A percentile compares a stretch with the other conserved stretches of the same genome.
These are phyloP conservation scores for Letharia lupina DNA, from an alignment of 495 filamentous ascomycete genomes.

Conservation along the genomic window DNA sequence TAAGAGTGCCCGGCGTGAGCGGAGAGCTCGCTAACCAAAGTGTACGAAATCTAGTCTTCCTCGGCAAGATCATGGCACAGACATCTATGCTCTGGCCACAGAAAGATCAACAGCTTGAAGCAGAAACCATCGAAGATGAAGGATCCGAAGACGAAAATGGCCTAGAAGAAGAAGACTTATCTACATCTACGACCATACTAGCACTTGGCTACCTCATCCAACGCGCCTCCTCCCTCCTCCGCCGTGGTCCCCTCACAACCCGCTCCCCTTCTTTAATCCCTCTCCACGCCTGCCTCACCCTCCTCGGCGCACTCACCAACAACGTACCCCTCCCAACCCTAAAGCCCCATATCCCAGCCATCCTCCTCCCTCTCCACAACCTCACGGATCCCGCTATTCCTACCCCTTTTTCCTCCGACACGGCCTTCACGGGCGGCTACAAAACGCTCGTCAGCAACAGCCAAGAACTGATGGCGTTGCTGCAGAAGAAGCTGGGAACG, in stretches of 20 bases:
- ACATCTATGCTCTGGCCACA: conserved; percentile 41
- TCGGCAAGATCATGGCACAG: conserved; percentile 58
- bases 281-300: conserved; percentile 66
- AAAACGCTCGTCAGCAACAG: conserved; percentile 59
- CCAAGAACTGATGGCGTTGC: conserved; percentile 58
- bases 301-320: conserved; percentile 55
- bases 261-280: conserved; percentile 52
- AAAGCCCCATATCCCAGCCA: conserved; percentile 47
- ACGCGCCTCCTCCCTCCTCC: conserved; percentile 65
- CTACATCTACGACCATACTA: conserved; percentile 26
- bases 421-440: conserved; percentile 56
- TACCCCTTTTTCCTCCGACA: conserved; percentile 50
- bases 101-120: conserved; percentile 27
- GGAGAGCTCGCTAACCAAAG: conserved; percentile 63
- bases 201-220: conserved; percentile 67
- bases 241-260: conserved; percentile 62
- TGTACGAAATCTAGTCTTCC: conserved; percentile 68
- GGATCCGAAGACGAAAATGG: conserved; percentile 34
- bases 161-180: background rate
- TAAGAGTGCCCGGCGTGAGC: conserved; percentile 56
- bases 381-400: conserved; percentile 72
- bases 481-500: conserved; percentile 82
- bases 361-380: conserved; percentile 75
- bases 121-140: conserved; percentile 31
- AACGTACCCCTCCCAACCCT: conserved; percentile 50